Base-by-base conservation (phyloP, 441 rosid genomes). In the Gossypium lobatum region DNA sequence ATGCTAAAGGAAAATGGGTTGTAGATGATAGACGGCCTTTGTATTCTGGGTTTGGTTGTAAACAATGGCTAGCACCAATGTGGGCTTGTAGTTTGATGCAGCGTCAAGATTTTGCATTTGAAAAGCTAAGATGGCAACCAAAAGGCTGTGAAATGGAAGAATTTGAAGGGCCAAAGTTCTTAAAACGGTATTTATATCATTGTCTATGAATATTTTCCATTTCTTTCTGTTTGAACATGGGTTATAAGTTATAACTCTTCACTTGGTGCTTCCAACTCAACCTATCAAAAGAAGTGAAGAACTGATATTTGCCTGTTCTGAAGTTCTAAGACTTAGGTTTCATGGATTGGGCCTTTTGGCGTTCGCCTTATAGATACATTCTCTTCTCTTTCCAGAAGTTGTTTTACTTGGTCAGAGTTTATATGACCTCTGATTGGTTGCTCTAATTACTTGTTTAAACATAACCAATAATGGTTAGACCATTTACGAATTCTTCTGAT, bases 31-130 rank as follows among this genome's bases (percentile, higher is more conserved):
- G 59, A 21, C 83, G 83, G 71, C 92, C 92, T 76, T 69, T 90
- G 72, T 93, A 95, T 80, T 91, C 96, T 4, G 99, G 99, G 70
- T 84, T 82, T 72, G 79, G 69, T 25, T 93, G 99, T 81, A 95
- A 95, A 81, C 91, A 84, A 55, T 93, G 98, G 99, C 88, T 92
- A 75, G 88, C 97, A 54, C 71, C 71, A 21, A 92, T 88, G 97
- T 95, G 98, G 97, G 93, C 97, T 25, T 93, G 97, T 78, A 87
- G 90, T 73, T 79, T 89, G 85, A 94, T 88, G 85, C 96, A 88
- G 77, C 93, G 96, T 61, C 86, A 84, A 73, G 95, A 92, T 82
- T 95, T 95, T 81, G 82, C 89, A 63, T 89, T 85, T 65, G 97
- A 95, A 82, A 89, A 77, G 54, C 78, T 91, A 64, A 81, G 89